Evolutionary conservation across 2,329 filamentous ascomycete genomes (phyloP).

Genomic region (Triangularia setosa): DNA sequence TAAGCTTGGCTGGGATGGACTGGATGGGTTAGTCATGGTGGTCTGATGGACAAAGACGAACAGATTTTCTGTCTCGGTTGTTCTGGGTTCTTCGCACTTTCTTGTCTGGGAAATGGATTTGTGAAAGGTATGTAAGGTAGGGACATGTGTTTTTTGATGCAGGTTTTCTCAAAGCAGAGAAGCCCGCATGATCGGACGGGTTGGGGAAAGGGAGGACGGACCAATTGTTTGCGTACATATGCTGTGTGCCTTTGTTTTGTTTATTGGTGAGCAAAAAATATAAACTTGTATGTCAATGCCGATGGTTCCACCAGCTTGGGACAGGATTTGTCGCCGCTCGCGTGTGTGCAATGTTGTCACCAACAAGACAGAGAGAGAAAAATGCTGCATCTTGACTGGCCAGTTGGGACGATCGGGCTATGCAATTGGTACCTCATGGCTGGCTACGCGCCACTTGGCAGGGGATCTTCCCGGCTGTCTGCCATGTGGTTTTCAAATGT

Average conservation of each 20-base stretch:
- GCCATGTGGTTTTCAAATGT: constrained; percentile 13
- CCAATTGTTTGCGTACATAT: background rate
- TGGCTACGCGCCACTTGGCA: constrained; percentile 8
- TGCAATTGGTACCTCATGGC: background rate
- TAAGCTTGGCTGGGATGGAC: background rate
- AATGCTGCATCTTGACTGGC: constrained; percentile 4
- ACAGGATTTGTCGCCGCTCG: background rate
- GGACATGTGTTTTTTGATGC: too few species aligned
- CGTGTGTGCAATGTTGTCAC: background rate
- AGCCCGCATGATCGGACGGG: background rate
- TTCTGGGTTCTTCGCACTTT: background rate
- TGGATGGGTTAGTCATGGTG: background rate
- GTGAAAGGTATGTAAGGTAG: background rate
- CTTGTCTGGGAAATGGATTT: background rate
- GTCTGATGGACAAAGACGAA: background rate
- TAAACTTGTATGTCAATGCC: background rate
- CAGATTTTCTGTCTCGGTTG: background rate
- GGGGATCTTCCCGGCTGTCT: constrained; percentile 6
- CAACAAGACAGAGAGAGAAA: background rate
- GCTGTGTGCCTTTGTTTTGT: background rate
- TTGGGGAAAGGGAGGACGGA: background rate
- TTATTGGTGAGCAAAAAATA: too few species aligned
- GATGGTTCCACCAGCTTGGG: background rate
- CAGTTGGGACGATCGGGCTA: background rate
- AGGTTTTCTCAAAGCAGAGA: background rate